Conservation (phyloP, 345 rosid species). For the Linum usitatissimum region DNA sequence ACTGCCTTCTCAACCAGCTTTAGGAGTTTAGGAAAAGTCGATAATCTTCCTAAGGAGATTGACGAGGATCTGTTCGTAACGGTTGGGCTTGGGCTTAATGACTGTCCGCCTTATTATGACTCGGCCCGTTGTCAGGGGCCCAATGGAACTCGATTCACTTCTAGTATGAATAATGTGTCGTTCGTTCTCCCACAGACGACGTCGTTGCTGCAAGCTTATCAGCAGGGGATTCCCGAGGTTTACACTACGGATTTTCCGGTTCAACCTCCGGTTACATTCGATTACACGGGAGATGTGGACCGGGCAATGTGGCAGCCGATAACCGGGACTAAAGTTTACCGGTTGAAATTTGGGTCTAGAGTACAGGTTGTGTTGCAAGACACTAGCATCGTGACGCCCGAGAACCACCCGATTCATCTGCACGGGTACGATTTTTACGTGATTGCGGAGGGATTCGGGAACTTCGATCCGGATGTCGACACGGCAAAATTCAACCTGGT, state of each 20-base stretch:
- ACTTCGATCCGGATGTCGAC: conserved; percentile 61
- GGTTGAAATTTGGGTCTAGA: conserved; percentile 51
- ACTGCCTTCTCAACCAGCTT: conserved; percentile 42
- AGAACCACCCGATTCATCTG: conserved; percentile 86
- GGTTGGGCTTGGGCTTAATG: conserved; percentile 61
- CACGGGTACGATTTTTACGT: conserved; percentile 95
- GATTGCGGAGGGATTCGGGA: conserved; percentile 76
- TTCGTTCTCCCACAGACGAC: conserved; percentile 55
- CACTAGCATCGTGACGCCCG: conserved; percentile 69
- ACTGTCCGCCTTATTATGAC: conserved; percentile 44
- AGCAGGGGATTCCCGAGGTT: conserved; percentile 52
- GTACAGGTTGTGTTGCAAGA: conserved; percentile 83
- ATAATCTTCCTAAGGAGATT: conserved; percentile 46
- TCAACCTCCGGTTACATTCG: conserved; percentile 49
- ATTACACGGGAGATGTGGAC: conserved; percentile 82
- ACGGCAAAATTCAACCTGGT: conserved; percentile 62
- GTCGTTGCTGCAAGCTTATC: conserved; percentile 71
- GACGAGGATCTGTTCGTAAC: conserved; percentile 69
- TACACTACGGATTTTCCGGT: conserved; percentile 80
- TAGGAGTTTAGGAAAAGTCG: conserved; percentile 38
- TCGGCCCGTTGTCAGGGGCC: conserved; percentile 62
- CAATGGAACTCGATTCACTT: conserved; percentile 76
- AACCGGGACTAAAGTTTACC: conserved; percentile 56
- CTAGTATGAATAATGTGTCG: conserved; percentile 80
- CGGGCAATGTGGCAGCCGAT: conserved; percentile 56